Evolutionary conservation across 257 asterid species (phyloP), one percentile per base, ranked within the genome.

Genomic region (Fraxinus quadrangulata): DNA sequence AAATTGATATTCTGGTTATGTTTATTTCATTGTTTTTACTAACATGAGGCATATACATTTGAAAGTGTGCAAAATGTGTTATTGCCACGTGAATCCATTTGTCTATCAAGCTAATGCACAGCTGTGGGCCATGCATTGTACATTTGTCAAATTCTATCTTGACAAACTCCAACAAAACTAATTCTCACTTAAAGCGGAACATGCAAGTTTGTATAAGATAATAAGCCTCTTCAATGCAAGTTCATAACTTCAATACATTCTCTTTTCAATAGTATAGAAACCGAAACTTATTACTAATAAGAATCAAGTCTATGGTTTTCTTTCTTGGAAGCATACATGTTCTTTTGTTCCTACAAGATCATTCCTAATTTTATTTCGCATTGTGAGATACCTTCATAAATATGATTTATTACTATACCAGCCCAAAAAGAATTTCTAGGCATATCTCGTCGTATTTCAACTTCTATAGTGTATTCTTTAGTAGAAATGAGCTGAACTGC

Each of bases 51-150:
- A 56, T 56, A 69, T 37, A 67, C 3, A 70, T 36, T 51, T n/a
- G 11, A 21, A 33, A 42, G 26, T n/a, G 26, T 56, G 12, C 47
- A 40, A 40, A 30, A 67, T 40, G 49, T 75, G 21, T 30, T 40
- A 45, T 26, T 4, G 72, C 65, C 26, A 40, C 21, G 63, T 23
- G 17, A 37, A 75, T 9, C 19, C 56, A 37, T 75, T 67, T 47
- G 51, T 28, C 36, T 68, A 76, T 28, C 49, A 54, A 54, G 65
- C 65, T n/a, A 54, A 56, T 56, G 26, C 24, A n/a, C 66, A 56
- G 66, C 28, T 56, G 66, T n/a, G 9, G 63, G 23, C 9, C 61
- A 51, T 14, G 61, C 61, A 51, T 49, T 37, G 40, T 37, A 7
- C 8, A 7, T 37, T 51, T 51, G n/a, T 54, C 65, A 54, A 19